Conservation (phyloP, 805 yeast species). For the Metschnikowia santaceciliae region DNA sequence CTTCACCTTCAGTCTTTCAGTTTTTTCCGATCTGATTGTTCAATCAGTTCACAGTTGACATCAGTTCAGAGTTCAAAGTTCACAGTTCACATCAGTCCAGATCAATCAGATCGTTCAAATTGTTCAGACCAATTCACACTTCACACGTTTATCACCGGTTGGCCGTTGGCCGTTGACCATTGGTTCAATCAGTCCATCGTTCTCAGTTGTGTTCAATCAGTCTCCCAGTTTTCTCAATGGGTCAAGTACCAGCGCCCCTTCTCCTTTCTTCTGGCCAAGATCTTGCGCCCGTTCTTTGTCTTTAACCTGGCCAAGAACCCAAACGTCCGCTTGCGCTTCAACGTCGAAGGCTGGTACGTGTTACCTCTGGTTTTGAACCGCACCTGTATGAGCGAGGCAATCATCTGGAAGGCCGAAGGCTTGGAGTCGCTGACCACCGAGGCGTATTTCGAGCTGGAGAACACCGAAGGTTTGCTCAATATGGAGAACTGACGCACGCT, state of each 20-base stretch:
- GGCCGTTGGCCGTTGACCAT: too few species aligned
- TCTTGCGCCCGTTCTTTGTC: slow-evolving; percentile 69
- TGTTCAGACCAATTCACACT: too few species aligned
- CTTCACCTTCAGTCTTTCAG: too few species aligned
- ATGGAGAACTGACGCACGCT: slow-evolving; percentile 14
- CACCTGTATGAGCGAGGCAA: slow-evolving; percentile 42
- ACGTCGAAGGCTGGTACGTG: slow-evolving; percentile 90
- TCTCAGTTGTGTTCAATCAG: too few species aligned
- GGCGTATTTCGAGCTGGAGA: slow-evolving; percentile 1
- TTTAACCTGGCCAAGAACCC: slow-evolving; percentile 87
- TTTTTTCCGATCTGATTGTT: too few species aligned
- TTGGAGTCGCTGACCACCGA: slow-evolving; percentile 4
- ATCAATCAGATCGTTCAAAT: too few species aligned
- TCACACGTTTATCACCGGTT: too few species aligned
- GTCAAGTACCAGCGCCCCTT: slow-evolving; percentile 94
- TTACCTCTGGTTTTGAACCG: slow-evolving; percentile 90
- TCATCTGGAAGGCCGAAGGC: slow-evolving; percentile 19
- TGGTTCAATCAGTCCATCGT: too few species aligned
- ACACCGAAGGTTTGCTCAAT: slow-evolving; percentile 7
- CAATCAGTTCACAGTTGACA: too few species aligned
- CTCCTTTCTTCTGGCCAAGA: slow-evolving; percentile 69
- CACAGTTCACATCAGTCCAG: too few species aligned
- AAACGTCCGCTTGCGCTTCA: slow-evolving; percentile 82
- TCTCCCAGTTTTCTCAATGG: slow-evolving; percentile 42
- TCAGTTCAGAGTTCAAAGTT: too few species aligned